Evolutionary conservation across 768 basidiomycete genomes (phyloP).

Genomic region (Serendipita vermifera): DNA sequence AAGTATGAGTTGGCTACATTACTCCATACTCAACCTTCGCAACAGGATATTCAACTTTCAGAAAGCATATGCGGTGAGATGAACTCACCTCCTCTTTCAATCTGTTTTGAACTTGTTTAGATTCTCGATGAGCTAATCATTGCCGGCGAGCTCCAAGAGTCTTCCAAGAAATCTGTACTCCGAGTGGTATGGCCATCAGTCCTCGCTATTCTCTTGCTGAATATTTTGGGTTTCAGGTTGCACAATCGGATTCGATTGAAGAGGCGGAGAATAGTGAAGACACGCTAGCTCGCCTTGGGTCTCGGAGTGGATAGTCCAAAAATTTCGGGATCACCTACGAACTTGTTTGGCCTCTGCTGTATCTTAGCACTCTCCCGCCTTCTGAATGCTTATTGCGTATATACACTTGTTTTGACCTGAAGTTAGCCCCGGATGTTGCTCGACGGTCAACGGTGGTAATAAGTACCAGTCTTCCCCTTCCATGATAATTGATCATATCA

Average conservation of each 20-base stretch:
- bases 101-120: too few species aligned
- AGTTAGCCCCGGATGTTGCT: too few species aligned
- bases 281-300: conserved; percentile 61
- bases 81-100: too few species aligned
- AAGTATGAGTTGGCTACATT: conserved; percentile 19
- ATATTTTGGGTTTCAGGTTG: conserved; percentile 40
- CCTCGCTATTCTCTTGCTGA: background rate
- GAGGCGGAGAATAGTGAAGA: conserved; percentile 80
- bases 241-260: conserved; percentile 71
- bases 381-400: too few species aligned
- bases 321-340: background rate
- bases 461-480: too few species aligned
- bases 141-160: conserved; percentile 87
- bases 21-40: conserved; percentile 11
- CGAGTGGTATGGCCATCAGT: conserved; percentile 34
- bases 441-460: too few species aligned
- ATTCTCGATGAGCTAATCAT: conserved; percentile 89
- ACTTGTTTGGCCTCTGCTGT: conserved; percentile 33
- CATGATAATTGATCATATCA: too few species aligned
- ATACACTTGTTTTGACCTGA: too few species aligned
- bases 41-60: conserved; percentile 99
- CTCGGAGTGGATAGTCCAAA: conserved; percentile 27
- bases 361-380: conserved; percentile 43
- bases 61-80: conserved; percentile 70
- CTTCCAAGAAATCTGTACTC: conserved; percentile 61